A percentile compares a stretch with the other conserved stretches of the same genome.
phyloP scores from a whole-genome alignment of 1,139 yeast genomes.

The Saccharomyces hybrid region DNA sequence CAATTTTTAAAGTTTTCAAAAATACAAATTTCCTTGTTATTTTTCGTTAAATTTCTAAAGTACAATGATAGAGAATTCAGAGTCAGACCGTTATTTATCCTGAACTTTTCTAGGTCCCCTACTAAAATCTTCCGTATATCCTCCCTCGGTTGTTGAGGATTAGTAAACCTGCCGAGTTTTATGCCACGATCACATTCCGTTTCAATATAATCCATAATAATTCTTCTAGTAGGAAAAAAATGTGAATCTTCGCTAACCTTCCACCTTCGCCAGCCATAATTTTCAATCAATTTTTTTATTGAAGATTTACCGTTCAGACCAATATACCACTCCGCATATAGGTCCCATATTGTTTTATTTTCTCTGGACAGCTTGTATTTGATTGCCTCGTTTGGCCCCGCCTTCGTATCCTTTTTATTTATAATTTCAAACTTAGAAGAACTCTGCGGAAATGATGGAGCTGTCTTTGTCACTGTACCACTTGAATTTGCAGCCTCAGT shows the following conservation, averaged over 20 bases:
- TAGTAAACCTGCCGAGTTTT: constrained; percentile 26
- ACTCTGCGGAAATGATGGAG: background rate
- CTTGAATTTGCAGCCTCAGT: background rate
- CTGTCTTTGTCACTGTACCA: background rate
- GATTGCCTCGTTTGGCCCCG: constrained; percentile 8
- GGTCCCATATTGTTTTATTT: constrained; percentile 32
- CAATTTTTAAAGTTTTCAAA: constrained; percentile 28
- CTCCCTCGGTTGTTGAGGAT: constrained; percentile 25
- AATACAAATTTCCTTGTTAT: constrained; percentile 28
- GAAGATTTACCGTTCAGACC: constrained; percentile 32
- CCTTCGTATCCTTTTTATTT: background rate
- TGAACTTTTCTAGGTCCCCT: constrained; percentile 30
- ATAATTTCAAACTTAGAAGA: background rate
- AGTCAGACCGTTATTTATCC: constrained; percentile 29
- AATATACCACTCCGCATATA: constrained; percentile 32
- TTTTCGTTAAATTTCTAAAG: constrained; percentile 27
- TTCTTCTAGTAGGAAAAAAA: constrained; percentile 32
- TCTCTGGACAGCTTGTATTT: constrained; percentile 32
- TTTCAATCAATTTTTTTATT: constrained; percentile 27
- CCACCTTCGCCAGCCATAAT: constrained; percentile 33
- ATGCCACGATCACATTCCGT: constrained; percentile 29
- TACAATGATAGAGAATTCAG: constrained; percentile 30
- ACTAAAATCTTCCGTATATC: constrained; percentile 28
- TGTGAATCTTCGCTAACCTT: constrained; percentile 33
- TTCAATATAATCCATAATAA: constrained; percentile 31